A percentile compares a stretch with the other conserved stretches of the same genome.
Conservation (phyloP, 768 basidiomycete species). For the Xerocomellus dryophilus region DNA sequence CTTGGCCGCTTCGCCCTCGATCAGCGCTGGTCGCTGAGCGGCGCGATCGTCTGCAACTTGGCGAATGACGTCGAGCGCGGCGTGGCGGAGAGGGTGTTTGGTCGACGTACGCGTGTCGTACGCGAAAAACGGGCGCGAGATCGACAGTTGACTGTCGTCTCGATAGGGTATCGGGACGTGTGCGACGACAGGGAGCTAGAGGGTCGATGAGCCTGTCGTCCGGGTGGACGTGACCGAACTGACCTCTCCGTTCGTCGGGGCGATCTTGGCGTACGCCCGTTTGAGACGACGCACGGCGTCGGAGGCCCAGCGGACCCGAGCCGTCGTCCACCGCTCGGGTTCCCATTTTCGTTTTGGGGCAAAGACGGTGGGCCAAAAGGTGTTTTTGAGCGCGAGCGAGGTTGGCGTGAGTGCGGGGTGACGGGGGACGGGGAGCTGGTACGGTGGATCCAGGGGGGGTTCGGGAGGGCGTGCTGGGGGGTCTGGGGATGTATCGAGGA, state of each 20-base stretch:
- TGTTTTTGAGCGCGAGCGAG: constrained; percentile 63
- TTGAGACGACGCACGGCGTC: constrained; percentile 58
- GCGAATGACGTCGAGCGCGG: constrained; percentile 73
- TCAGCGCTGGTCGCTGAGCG: not conserved
- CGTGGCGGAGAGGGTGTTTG: constrained; percentile 80
- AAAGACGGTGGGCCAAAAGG: constrained; percentile 85
- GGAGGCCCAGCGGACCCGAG: constrained; percentile 70
- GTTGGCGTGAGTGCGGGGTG: constrained; percentile 63
- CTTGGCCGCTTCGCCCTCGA: constrained; percentile 9
- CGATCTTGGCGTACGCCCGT: constrained; percentile 47
- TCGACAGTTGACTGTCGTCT: constrained; percentile 16
- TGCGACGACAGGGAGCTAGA: constrained; percentile 72
- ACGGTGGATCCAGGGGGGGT: constrained; percentile 49
- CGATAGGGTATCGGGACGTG: constrained; percentile 59
- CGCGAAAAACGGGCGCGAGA: constrained; percentile 45
- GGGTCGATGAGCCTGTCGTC: not conserved
- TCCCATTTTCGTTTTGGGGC: constrained; percentile 68
- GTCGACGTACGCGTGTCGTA: constrained; percentile 70
- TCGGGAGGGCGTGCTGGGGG: constrained; percentile 51
- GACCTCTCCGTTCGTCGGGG: constrained; percentile 53
- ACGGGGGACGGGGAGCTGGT: constrained; percentile 58
- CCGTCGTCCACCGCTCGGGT: constrained; percentile 61
- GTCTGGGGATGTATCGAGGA: constrained; percentile 43
- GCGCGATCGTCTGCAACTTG: constrained; percentile 58
- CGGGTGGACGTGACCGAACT: constrained; percentile 10